These are phyloP conservation scores for Sporisorium exsertum DNA, from an alignment of 1,284 basidiomycete species.

Conservation along the genomic window DNA sequence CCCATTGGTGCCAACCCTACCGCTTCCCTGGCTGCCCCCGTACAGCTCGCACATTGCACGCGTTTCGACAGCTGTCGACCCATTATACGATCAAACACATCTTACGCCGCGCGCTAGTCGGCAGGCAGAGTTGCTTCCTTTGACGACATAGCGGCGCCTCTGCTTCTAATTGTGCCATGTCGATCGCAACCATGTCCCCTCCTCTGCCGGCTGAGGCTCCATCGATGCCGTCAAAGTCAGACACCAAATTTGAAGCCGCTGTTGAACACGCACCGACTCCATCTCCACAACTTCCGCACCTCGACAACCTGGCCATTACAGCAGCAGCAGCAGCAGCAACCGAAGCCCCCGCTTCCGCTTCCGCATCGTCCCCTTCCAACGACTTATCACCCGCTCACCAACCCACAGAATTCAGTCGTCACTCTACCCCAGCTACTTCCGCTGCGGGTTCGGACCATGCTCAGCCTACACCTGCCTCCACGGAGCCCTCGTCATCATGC, in stretches of 20 bases:
- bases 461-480: constrained; percentile 3
- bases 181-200: constrained; percentile 13
- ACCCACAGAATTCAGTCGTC: constrained; percentile 41
- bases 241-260: background rate
- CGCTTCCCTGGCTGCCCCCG: background rate
- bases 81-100: background rate
- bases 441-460: constrained; percentile 37
- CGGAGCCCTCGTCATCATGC: background rate
- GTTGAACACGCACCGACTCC: background rate
- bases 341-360: background rate
- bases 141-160: background rate
- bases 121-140: background rate
- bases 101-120: background rate
- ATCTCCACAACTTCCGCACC: constrained; percentile 23
- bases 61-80: background rate
- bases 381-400: constrained; percentile 27
- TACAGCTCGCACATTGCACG: background rate
- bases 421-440: constrained; percentile 50
- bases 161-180: constrained; percentile 10
- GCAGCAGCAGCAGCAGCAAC: background rate
- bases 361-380: constrained; percentile 33
- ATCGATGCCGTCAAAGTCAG: background rate
- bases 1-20: background rate
- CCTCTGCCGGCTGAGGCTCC: background rate
- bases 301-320: constrained; percentile 8